phyloP scores from a whole-genome alignment of 805 yeast species.

The Nakazawaea ernobii region DNA sequence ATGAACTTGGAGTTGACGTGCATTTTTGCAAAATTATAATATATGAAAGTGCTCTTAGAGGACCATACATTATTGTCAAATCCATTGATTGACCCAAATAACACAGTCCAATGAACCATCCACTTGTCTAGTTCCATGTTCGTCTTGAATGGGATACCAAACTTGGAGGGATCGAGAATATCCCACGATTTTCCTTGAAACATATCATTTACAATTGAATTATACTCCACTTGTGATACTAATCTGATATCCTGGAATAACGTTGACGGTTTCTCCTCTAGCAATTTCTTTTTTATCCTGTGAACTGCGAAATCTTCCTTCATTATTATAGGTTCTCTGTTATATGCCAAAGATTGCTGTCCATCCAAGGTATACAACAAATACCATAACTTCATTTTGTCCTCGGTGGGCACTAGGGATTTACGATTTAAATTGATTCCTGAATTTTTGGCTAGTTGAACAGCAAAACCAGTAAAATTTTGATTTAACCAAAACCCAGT shows the following conservation, averaged over 20 bases:
- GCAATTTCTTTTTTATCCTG: conserved; percentile 5
- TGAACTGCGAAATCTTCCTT: conserved; percentile 37
- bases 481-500: conserved; percentile 69
- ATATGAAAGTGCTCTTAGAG: conserved; percentile 61
- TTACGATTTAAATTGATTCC: conserved; percentile 29
- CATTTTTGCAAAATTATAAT: conserved; percentile 72
- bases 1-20: conserved; percentile 48
- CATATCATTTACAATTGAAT: conserved; percentile 55
- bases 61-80: conserved; percentile 49
- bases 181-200: conserved; percentile 59
- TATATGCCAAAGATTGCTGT: conserved; percentile 57
- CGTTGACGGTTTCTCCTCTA: conserved; percentile 14
- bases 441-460: conserved; percentile 57
- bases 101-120: conserved; percentile 79
- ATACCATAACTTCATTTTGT: conserved; percentile 59
- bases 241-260: conserved; percentile 45
- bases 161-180: conserved; percentile 48
- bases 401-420: conserved; percentile 26
- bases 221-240: conserved; percentile 63
- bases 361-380: conserved; percentile 61
- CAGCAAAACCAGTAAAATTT: conserved; percentile 60
- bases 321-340: conserved; percentile 51
- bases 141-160: conserved; percentile 64
- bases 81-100: conserved; percentile 50
- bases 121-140: conserved; percentile 66